Conservation (phyloP, 257 asterid genomes). For the Petunia axillaris region DNA sequence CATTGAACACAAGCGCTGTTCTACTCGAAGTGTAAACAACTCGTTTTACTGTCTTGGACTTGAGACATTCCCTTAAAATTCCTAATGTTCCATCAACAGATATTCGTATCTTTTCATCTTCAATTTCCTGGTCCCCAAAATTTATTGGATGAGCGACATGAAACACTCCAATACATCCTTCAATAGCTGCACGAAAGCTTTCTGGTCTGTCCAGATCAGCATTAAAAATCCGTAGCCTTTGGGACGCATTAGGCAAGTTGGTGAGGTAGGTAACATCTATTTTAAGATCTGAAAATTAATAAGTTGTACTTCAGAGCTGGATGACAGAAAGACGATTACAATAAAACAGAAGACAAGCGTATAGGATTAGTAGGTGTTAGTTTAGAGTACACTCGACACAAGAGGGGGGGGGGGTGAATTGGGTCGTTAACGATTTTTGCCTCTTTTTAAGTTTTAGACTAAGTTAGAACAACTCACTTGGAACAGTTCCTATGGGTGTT, state of each 20-base stretch:
- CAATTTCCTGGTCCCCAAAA: slow-evolving; percentile 48
- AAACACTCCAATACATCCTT: slow-evolving; percentile 71
- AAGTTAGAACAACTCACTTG: too few relatives aligned
- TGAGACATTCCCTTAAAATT: slow-evolving; percentile 50
- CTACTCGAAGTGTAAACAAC: slow-evolving; percentile 60
- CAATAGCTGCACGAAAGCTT: slow-evolving; percentile 48
- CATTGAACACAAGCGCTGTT: slow-evolving; percentile 34
- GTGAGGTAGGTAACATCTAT: slow-evolving; percentile 59
- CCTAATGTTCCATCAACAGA: slow-evolving; percentile 40
- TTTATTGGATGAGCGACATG: slow-evolving; percentile 78
- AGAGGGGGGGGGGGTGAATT: too few relatives aligned
- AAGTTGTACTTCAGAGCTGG: background rate
- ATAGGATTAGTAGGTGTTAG: too few relatives aligned
- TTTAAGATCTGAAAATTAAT: slow-evolving; percentile 33
- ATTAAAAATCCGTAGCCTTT: slow-evolving; percentile 51
- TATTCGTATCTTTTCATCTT: slow-evolving; percentile 40
- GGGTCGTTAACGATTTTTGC: too few relatives aligned
- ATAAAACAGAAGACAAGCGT: too few relatives aligned
- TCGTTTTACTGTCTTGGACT: slow-evolving; percentile 52
- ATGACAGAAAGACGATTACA: background rate
- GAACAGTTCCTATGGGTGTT: too few relatives aligned
- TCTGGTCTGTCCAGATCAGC: slow-evolving; percentile 64
- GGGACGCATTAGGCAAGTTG: slow-evolving; percentile 53
- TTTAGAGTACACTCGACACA: too few relatives aligned
- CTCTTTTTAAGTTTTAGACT: too few relatives aligned